Conservation (phyloP, 176 grass and related monocot species). For the Hyparrhenia diplandra region DNA sequence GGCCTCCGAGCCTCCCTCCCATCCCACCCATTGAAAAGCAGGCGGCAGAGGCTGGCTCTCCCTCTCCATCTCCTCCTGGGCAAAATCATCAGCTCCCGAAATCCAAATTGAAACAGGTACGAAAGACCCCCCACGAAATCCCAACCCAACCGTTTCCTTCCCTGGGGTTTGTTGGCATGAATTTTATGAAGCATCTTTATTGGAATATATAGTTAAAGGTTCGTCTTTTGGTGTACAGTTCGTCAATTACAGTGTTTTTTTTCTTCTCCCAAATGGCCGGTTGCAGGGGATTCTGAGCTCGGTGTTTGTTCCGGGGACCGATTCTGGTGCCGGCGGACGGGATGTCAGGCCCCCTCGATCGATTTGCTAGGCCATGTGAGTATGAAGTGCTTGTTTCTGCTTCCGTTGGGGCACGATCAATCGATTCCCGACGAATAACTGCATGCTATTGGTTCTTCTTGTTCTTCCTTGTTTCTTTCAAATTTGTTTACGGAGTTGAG, state of each 20-base stretch:
- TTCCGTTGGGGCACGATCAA: not conserved
- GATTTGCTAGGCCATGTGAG: constrained; percentile 80
- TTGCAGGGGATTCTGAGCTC: constrained; percentile 28
- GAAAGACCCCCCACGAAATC: not conserved
- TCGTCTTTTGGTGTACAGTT: not conserved
- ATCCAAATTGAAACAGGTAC: constrained; percentile 11
- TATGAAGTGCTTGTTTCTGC: not conserved
- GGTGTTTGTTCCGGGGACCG: not conserved
- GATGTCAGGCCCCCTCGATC: constrained; percentile 82
- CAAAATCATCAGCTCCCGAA: constrained; percentile 16
- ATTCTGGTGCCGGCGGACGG: constrained; percentile 7
- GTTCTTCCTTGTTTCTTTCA: not conserved
- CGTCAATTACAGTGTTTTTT: not conserved
- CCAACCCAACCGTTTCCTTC: not conserved
- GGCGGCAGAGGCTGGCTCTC: not conserved
- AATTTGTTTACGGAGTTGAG: not conserved
- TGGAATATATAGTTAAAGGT: not conserved
- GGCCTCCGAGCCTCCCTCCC: not conserved
- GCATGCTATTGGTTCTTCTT: not conserved
- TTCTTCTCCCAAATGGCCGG: not conserved
- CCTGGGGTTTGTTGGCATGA: not conserved
- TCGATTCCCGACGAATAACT: constrained; percentile 4
- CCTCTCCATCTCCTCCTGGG: constrained; percentile 19
- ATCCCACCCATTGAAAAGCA: constrained; percentile 34
- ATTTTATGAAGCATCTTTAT: not conserved